phyloP scores from a whole-genome alignment of 108 stramenopile genomes.

The Craspedostauros australis region DNA sequence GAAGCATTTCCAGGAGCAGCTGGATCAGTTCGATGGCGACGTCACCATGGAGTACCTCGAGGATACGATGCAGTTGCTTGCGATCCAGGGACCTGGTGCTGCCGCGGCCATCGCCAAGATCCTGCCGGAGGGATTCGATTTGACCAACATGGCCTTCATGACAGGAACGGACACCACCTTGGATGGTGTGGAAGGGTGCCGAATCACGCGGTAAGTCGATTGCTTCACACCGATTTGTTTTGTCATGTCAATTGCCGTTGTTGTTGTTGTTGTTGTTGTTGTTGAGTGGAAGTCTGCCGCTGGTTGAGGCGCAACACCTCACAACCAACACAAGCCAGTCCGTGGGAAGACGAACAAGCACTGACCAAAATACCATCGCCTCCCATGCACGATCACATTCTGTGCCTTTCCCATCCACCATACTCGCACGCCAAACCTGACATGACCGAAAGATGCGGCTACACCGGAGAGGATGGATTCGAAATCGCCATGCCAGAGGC shows the following conservation, averaged over 20 bases:
- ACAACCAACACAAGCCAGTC: no score
- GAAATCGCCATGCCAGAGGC: conserved; percentile 89
- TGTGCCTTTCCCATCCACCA: no score
- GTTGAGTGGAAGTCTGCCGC: background rate
- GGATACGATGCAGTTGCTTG: conserved; percentile 88
- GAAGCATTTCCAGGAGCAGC: conserved; percentile 79
- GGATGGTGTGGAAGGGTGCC: conserved; percentile 87
- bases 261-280: background rate
- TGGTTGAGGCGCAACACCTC: background rate
- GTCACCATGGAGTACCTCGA: conserved; percentile 90
- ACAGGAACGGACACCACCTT: conserved; percentile 78
- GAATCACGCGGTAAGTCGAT: conserved; percentile 75
- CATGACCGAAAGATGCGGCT: conserved; percentile 82
- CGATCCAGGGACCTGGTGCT: conserved; percentile 95
- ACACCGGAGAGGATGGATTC: conserved; percentile 99
- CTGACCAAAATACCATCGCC: no score
- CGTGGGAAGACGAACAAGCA: no score
- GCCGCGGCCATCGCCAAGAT: conserved; percentile 72
- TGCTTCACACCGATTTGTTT: no score
- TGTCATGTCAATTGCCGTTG: background rate
- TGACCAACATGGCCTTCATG: conserved; percentile 93
- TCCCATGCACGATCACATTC: no score
- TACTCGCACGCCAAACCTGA: background rate
- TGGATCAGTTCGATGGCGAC: conserved; percentile 71
- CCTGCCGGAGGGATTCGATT: conserved; percentile 74